A percentile compares a stretch with the other conserved stretches of the same genome.
phyloP scores from a whole-genome alignment of 1,284 basidiomycete species.

The Taiwanofungus camphoratus region DNA sequence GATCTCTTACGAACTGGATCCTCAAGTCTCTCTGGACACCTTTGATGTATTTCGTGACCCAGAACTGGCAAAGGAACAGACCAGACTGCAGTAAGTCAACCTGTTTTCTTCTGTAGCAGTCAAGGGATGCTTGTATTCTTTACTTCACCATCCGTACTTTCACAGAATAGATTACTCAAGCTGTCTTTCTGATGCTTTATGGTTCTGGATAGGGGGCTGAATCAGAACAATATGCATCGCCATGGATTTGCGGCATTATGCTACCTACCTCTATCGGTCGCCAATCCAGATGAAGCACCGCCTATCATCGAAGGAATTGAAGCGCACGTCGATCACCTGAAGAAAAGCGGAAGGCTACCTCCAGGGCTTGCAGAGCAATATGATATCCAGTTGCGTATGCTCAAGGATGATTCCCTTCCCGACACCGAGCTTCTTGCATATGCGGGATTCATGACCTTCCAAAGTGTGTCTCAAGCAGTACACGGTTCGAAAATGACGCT shows the following conservation, averaged over 20 bases:
- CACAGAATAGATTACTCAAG: too few relatives aligned
- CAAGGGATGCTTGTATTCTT: too few relatives aligned
- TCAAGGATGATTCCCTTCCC: conserved; percentile 7
- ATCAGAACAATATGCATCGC: conserved; percentile 9
- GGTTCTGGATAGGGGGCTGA: too few relatives aligned
- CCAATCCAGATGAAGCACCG: conserved; percentile 5
- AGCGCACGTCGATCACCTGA: conserved; percentile 6
- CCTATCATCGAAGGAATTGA: conserved; percentile 1
- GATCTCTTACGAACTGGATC: too few relatives aligned
- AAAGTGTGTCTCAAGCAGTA: conserved; percentile 3
- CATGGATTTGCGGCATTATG: conserved; percentile 7
- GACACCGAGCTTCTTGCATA: conserved; percentile 11
- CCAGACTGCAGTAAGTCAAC: too few relatives aligned
- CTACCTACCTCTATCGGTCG: conserved; percentile 9
- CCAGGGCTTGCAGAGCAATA: conserved; percentile 16
- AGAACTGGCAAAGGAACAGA: too few relatives aligned
- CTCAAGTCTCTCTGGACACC: too few relatives aligned
- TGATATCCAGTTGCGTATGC: conserved; percentile 10
- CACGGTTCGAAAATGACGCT: neutral
- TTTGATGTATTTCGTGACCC: too few relatives aligned
- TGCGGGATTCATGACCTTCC: conserved; percentile 8
- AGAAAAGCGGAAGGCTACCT: conserved; percentile 10
- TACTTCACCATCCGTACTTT: too few relatives aligned
- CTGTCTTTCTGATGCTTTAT: too few relatives aligned
- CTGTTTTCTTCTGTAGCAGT: too few relatives aligned